These are phyloP conservation scores for Ustilago bromivora DNA, from an alignment of 1,284 basidiomycete genomes.

Conservation along the genomic window DNA sequence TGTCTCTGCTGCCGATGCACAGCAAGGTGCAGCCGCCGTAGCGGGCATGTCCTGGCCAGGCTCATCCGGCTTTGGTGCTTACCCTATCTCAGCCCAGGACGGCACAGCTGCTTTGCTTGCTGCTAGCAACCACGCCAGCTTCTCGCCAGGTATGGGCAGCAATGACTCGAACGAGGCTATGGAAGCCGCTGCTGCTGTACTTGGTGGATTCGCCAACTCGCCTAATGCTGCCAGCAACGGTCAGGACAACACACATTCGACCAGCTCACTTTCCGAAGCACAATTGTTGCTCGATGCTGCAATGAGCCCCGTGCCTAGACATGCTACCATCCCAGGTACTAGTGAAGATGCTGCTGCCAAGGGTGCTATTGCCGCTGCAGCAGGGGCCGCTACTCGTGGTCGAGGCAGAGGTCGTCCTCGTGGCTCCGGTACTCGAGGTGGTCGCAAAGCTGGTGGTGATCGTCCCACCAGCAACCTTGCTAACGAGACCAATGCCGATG, in stretches of 20 bases:
- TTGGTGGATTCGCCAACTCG: conserved; percentile 50
- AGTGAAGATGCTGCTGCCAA: conserved; percentile 2
- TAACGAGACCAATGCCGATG: conserved; percentile 25
- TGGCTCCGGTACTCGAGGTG: conserved; percentile 37
- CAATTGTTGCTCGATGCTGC: conserved; percentile 54
- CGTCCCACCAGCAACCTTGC: conserved; percentile 24
- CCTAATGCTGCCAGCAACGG: conserved; percentile 13
- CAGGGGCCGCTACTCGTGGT: conserved; percentile 14
- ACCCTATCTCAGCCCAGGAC: conserved; percentile 47
- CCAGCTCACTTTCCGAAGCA: conserved; percentile 46
- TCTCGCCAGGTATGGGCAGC: conserved; percentile 47
- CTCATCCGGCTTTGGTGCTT: conserved; percentile 30
- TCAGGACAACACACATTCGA: conserved; percentile 25
- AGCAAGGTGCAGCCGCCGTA: conserved; percentile 15
- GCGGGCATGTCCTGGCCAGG: conserved; percentile 32
- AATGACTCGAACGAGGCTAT: conserved; percentile 56
- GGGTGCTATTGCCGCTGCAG: conserved; percentile 1
- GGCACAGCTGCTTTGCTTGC: conserved; percentile 49
- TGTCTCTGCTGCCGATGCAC: conserved; percentile 9
- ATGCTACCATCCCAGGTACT: conserved; percentile 37
- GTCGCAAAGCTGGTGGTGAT: conserved; percentile 17
- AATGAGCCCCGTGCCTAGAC: conserved; percentile 50
- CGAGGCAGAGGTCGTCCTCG: conserved; percentile 45
- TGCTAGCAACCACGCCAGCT: conserved; percentile 48
- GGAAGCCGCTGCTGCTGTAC: conserved; percentile 52